These are phyloP conservation scores for Phytophthora aleatoria DNA, from an alignment of 352 stramenopile genomes.

Conservation along the genomic window DNA sequence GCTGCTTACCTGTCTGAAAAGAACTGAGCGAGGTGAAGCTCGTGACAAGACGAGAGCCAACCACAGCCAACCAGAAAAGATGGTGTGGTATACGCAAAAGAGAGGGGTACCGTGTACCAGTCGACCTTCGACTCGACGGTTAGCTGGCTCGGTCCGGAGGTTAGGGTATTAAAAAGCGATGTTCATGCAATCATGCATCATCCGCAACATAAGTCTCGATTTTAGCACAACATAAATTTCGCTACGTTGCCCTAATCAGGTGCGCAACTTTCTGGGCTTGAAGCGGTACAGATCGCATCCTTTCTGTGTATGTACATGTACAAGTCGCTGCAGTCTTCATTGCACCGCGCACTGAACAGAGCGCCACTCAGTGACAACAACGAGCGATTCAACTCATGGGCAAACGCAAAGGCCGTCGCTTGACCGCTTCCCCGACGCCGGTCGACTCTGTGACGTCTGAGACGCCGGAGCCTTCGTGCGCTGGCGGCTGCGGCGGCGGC, in stretches of 20 bases:
- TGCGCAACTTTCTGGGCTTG: conserved; percentile 7
- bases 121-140: conserved; percentile 7
- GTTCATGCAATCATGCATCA: conserved; percentile 8
- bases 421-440: not conserved
- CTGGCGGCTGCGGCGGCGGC: conserved; percentile 4
- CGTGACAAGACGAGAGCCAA: not conserved
- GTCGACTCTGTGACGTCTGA: conserved; percentile 1
- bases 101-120: conserved; percentile 7
- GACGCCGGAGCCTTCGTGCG: not conserved
- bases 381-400: conserved; percentile 6
- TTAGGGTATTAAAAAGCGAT: not conserved
- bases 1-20: conserved; percentile 69
- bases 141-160: conserved; percentile 4
- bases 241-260: conserved; percentile 5
- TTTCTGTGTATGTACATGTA: not conserved
- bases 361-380: not conserved
- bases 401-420: conserved; percentile 18
- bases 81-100: conserved; percentile 15
- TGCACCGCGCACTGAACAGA: not conserved
- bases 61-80: conserved; percentile 30
- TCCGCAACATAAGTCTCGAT: not conserved
- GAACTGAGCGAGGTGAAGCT: conserved; percentile 30
- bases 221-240: not conserved
- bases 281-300: conserved; percentile 1
- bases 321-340: conserved; percentile 19